Conservation (phyloP, 768 basidiomycete genomes). For the Termitomyces sp. region DNA sequence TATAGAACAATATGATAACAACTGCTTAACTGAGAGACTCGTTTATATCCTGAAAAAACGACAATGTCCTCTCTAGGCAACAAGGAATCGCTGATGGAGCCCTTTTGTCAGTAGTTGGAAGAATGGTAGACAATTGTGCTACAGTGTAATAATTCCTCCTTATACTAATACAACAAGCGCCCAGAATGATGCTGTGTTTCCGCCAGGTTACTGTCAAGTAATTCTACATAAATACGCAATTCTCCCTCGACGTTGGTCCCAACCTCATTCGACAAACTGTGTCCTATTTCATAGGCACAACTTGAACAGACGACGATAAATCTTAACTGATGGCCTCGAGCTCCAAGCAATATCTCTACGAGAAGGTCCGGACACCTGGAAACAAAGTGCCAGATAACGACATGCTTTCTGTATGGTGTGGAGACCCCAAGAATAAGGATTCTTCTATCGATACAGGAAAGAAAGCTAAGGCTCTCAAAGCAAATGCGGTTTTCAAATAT, state of each 20-base stretch:
- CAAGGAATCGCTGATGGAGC: no score
- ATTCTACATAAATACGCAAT: not conserved
- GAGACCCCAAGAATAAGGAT: not conserved
- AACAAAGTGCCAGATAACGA: not conserved
- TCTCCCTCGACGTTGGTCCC: not conserved
- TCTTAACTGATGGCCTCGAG: not conserved
- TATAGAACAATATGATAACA: no score
- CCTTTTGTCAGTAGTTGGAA: no score
- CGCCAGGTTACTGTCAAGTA: no score
- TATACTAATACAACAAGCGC: no score
- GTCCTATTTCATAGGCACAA: not conserved
- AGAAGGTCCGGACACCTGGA: not conserved
- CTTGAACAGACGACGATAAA: not conserved
- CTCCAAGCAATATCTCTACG: not conserved
- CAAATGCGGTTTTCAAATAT: not conserved
- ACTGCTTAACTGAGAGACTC: no score
- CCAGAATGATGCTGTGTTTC: no score
- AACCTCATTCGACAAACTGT: not conserved
- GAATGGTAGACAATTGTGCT: no score
- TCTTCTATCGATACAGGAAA: not conserved
- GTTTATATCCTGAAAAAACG: no score
- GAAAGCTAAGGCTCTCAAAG: not conserved
- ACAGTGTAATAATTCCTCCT: no score
- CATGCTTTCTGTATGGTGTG: not conserved
- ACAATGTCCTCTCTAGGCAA: no score